Base-by-base conservation (phyloP, 495 filamentous ascomycete species). In the Thozetella sp. region DNA sequence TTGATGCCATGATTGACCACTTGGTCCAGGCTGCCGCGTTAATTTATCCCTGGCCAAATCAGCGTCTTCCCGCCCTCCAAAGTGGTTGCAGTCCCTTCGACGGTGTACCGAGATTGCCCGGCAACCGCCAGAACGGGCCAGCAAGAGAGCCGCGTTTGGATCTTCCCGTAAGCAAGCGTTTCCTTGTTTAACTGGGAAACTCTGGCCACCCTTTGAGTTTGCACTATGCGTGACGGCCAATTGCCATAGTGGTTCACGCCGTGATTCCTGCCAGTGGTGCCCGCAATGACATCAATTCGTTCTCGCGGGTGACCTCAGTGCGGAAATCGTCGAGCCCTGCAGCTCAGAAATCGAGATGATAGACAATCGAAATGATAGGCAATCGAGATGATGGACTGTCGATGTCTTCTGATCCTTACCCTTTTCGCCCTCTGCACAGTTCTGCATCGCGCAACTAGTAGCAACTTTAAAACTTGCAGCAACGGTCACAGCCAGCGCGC, bases 21-120 rank as follows among this genome's bases (percentile, higher is more conserved):
- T 57, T 57, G 55, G 55, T n/a, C n/a, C 54, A 46, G 54, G 9
- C 34, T 45, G 30, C 54, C 54, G 20, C 34, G 19, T 53, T 58
- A 58, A 52, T 58, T 51, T 50, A 58, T 23, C 23, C 22, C 17
- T 34, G 13, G 46, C 15, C 56, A 26, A 58, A 53, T 27, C 46
- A 25, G 22, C 51, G 3, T 20, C 25, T 15, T 22, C 24, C 34
- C 17, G 22, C 6, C 15, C 13, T 22, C 48, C 25, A 50, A 20
- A 48, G 25, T 40, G 46, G 56, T 58, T 43, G 19, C 26, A 22
- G 20, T 27, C 34, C 2, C 20, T 23, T 2, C 10, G 12, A 9
- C 17, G 3, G 22, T 50, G 46, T 37, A 53, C 56, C 56, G 56
- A 58, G 22, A 58, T 58, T 53, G 56, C 56, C 56, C 55, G 34